Evolutionary conservation across 352 stramenopile species (phyloP), one percentile per base, ranked within the genome.

Genomic region (Thalassiosira sp.): DNA sequence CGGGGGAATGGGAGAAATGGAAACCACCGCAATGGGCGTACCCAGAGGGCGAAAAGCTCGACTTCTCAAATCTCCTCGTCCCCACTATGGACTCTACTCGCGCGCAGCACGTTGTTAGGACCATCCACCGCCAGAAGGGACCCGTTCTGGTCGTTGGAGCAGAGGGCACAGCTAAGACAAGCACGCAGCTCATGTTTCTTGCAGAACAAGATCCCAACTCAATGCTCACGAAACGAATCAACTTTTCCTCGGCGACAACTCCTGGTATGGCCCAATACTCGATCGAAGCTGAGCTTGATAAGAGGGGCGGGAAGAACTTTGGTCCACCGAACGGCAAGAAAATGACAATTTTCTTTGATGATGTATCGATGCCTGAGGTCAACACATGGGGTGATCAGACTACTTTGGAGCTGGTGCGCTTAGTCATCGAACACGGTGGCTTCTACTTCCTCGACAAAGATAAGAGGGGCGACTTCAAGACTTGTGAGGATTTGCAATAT

Each of bases 381-480:
- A 99, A 99, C 68, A 95, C 94, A 16, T 99, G 96, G 96, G 97
- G 96, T 3, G 96, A 99, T 72, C 97, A 99, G 85, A 97, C 97
- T 49, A 99, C 96, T 16, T 89, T 99, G 0, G 97, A 99, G 86
- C 95, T 99, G 61, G 94, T 98, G 54, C 95, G 97, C 52, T 95
- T 98, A 75, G 95, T 98, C 51, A 96, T 99, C 43, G 97, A 99
- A 62, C 91, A 97, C 24, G 96, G 90, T 27, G 96, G 97, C 0
- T 98, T 99, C 71, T 98, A 95, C 82, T 99, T 99, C 87, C 90
- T 99, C 10, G 92, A 97, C 20, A 99, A 98, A 84, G 96, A 99
- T 65, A 98, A 97, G 61, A 94, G 96, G 51, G 97, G 97, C 7
- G 96, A 99, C 76, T 98, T 99, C 78, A 99, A 99, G 66, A 95